Conservation (phyloP, 208 protist genomes). For the Crithidia mellificae region DNA sequence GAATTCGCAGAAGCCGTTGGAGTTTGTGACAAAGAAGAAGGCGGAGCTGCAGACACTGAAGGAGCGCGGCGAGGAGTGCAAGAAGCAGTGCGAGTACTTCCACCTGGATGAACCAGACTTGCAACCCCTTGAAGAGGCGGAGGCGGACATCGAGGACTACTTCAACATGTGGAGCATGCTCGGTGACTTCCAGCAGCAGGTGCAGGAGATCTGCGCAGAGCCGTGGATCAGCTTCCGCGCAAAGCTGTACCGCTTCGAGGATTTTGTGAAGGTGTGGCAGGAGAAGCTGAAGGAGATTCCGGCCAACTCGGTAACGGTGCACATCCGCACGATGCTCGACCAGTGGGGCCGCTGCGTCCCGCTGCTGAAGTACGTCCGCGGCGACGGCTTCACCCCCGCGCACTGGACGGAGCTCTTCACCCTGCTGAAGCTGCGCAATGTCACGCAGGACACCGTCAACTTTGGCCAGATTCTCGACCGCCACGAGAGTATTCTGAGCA, state of each 20-base stretch:
- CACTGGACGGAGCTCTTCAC: constrained; percentile 96
- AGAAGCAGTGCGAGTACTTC: constrained; percentile 93
- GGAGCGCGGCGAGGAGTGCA: constrained; percentile 65
- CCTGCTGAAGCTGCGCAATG: constrained; percentile 75
- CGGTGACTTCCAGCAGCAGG: constrained; percentile 83
- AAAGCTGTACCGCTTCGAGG: constrained; percentile 94
- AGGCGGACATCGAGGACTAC: constrained; percentile 87
- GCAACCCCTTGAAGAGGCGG: constrained; percentile 71
- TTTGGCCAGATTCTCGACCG: constrained; percentile 92
- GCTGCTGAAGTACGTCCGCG: constrained; percentile 92
- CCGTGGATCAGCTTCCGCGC: constrained; percentile 94
- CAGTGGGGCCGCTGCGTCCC: constrained; percentile 81
- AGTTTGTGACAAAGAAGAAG: constrained; percentile 81
- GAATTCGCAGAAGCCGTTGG: constrained; percentile 64
- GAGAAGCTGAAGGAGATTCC: constrained; percentile 83
- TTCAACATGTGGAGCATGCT: constrained; percentile 87
- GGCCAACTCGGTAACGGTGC: constrained; percentile 79
- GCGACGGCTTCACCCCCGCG: constrained; percentile 94
- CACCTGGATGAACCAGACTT: constrained; percentile 87
- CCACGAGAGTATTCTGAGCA: constrained; percentile 69
- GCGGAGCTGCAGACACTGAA: constrained; percentile 82
- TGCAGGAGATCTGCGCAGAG: constrained; percentile 78
- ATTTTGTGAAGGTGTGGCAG: constrained; percentile 94
- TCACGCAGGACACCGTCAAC: constrained; percentile 88
- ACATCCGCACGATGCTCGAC: constrained; percentile 90